Evolutionary conservation across 1,284 basidiomycete genomes (phyloP), one percentile per base, ranked within the genome.

Genomic region (Ceratobasidium sp.): DNA sequence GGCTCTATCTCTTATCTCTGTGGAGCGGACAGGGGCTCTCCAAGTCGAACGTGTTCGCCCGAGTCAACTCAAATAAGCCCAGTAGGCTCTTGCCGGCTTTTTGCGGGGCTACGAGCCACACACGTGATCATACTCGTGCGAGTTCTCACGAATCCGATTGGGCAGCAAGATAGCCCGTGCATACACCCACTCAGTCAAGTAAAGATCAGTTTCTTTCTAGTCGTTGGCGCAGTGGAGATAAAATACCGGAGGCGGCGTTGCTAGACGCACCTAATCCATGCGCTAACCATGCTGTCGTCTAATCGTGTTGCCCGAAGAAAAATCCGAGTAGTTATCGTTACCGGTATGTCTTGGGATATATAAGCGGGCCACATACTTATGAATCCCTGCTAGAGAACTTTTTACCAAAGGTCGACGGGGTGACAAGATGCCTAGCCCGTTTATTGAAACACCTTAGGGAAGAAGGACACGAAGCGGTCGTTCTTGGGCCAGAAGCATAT

Each of bases 341-440:
- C 78, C 20, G 78, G 78, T 79, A 63, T 28, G 71, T 60, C 23
- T 23, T 15, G n/a, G 51, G 20, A 7, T n/a, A n/a, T 20, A 12
- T 40, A 20, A 20, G 18, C 12, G 15, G 15, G 46, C 28, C 18
- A 9, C 15, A 40, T n/a, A 64, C 40, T 64, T 7, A 64, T 12
- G n/a, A 2, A 58, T 84, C 77, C 42, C 6, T 64, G 33, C 3
- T 68, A 75, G 63, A 77, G 46, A 73, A 64, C 46, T 71, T 69
- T 44, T 40, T 60, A 7, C 77, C 76, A 18, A 67, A 83, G 80
- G 84, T 90, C 49, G 89, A 90, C 81, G 89, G 89, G 12, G 89
- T 90, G 1, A 90, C 89, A 0, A 84, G 89, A 28, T 90, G 89
- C 0, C 83, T 90, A 4, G 88, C 88, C 0, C 85, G 88, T n/a